A percentile compares a stretch with the other conserved stretches of the same genome.
These are phyloP conservation scores for Leucogyrophana mollusca DNA, from an alignment of 768 basidiomycete species.

Conservation along the genomic window DNA sequence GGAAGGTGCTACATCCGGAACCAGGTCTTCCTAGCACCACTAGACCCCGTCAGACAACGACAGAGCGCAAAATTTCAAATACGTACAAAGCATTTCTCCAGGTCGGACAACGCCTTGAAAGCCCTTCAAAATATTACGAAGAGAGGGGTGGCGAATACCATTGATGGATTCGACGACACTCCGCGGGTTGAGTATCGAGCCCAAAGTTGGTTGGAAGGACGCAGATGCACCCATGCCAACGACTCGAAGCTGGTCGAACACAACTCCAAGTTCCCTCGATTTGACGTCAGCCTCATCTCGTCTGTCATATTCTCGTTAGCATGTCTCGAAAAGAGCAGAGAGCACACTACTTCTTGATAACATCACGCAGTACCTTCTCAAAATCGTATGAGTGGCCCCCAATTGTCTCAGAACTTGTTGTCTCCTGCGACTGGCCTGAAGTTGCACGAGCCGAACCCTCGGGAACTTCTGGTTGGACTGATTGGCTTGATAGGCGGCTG, in stretches of 20 bases:
- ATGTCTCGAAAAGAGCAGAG: background rate
- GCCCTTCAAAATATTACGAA: constrained; percentile 51
- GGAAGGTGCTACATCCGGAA: constrained; percentile 80
- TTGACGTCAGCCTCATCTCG: constrained; percentile 48
- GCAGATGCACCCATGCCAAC: constrained; percentile 57
- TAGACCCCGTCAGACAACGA: constrained; percentile 19
- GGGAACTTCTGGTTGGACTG: no score
- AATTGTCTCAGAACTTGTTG: constrained; percentile 26
- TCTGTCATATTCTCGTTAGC: constrained; percentile 14
- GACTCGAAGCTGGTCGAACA: constrained; percentile 58
- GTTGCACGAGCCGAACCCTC: constrained; percentile 20
- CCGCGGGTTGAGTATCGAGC: constrained; percentile 58
- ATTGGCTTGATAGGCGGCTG: no score
- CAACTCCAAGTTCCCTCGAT: constrained; percentile 56
- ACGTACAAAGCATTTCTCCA: constrained; percentile 71
- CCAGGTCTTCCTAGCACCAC: constrained; percentile 87
- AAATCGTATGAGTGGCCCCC: constrained; percentile 32
- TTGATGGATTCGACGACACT: constrained; percentile 43
- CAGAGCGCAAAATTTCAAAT: background rate
- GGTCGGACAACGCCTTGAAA: constrained; percentile 59
- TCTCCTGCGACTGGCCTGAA: background rate
- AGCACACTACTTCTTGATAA: constrained; percentile 20
- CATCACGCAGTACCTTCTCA: constrained; percentile 22
- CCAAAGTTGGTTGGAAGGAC: constrained; percentile 56
- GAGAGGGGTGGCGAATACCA: constrained; percentile 54